Base-by-base conservation (phyloP, 1,284 basidiomycete species). In the Marasmius oreades region DNA sequence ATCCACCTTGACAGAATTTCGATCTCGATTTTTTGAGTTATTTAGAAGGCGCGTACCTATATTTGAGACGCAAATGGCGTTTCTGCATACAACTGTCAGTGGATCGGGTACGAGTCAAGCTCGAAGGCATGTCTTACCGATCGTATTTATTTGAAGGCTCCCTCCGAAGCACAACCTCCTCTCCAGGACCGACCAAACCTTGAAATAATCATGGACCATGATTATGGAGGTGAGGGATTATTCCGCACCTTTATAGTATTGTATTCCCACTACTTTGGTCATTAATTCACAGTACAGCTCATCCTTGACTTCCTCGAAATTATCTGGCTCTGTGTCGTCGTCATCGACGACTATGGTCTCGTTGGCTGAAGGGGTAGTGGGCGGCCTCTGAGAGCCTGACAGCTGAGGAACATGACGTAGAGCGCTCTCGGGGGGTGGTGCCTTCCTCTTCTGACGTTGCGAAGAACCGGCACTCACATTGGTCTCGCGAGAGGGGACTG, bases 51-150 rank as follows among this genome's bases (percentile, higher is more conserved):
- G 42, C 24, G 7, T n/a, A 53, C 57, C 60, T 31, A 92, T 92
- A 63, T 94, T 94, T 65, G 82, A 77, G 10, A 93, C 91, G 73
- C 89, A 81, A 26, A 92, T 88, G 1, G 87, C 86, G 68, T 91
- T 90, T 23, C 86, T 88, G 56, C 10, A 56, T 2, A 42, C 10
- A 5, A n/a, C 16, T 22, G 55, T 12, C 43, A 52, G 36, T 39
- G 43, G n/a, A n/a, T n/a, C n/a, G n/a, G n/a, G n/a, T 45, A 24
- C 51, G 11, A 52, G 36, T 36, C 50, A 33, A 45, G 23, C 28
- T 3, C 14, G 14, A 20, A 61, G 64, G 62, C 10, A 62, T 53
- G 18, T 66, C 74, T 52, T 72, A 88, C 80, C 74, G 70, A 62
- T 93, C 92, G 62, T 85, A 89, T 57, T 56, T 61, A 66, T 93